phyloP scores from a whole-genome alignment of 139 green algal species.

The Volvox reticuliferus region DNA sequence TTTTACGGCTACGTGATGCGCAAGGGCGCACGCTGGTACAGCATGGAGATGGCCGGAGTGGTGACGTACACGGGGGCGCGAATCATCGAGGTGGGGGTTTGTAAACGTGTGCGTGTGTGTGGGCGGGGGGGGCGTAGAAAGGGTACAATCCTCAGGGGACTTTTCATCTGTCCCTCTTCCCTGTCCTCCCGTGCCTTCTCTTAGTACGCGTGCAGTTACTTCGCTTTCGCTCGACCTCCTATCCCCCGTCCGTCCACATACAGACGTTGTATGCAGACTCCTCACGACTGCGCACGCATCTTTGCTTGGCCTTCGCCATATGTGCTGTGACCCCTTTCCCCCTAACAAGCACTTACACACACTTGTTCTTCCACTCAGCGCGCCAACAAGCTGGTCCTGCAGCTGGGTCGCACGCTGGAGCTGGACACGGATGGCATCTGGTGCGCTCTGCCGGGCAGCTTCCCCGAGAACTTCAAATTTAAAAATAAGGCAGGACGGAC shows the following conservation, averaged over 20 bases:
- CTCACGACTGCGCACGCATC: too few species aligned
- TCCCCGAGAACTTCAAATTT: conserved; percentile 97
- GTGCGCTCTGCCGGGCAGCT: conserved; percentile 92
- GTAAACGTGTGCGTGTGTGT: not conserved
- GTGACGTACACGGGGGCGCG: conserved; percentile 97
- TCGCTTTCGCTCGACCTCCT: too few species aligned
- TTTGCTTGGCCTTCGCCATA: too few species aligned
- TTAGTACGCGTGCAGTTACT: too few species aligned
- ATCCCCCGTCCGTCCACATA: too few species aligned
- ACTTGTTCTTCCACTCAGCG: conserved; percentile 58
- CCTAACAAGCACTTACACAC: not conserved
- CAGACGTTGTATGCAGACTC: too few species aligned
- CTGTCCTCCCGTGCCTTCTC: too few species aligned
- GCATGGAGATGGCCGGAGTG: conserved; percentile 99
- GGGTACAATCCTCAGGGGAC: too few species aligned
- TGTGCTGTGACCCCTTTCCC: too few species aligned
- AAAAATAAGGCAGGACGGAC: conserved; percentile 57
- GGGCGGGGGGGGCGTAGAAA: not conserved
- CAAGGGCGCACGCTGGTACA: conserved; percentile 97
- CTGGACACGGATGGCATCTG: conserved; percentile 99
- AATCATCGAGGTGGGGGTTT: conserved; percentile 90
- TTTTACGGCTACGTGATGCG: conserved; percentile 91
- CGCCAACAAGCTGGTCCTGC: conserved; percentile 79
- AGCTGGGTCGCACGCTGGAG: conserved; percentile 93
- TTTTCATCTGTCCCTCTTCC: too few species aligned